phyloP scores from a whole-genome alignment of 2,329 filamentous ascomycete species.

The Talaromyces islandicus region DNA sequence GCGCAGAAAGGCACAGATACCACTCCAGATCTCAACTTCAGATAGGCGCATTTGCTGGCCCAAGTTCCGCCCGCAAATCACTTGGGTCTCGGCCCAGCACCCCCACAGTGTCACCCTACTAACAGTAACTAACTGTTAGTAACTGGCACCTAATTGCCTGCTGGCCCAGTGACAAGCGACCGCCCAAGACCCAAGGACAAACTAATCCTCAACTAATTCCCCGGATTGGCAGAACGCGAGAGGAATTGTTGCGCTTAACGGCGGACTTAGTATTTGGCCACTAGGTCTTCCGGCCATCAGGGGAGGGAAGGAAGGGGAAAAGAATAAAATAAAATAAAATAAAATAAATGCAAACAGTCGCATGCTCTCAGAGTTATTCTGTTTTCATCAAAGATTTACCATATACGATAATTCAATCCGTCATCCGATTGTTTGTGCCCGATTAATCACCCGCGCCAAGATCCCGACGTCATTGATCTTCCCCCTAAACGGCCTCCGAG shows the following conservation, averaged over 20 bases:
- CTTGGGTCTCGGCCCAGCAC: background rate
- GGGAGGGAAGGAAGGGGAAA: background rate
- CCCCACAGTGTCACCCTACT: background rate
- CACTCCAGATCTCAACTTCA: too few relatives aligned
- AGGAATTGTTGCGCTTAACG: background rate
- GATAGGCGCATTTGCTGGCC: background rate
- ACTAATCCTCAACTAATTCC: background rate
- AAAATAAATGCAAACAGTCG: background rate
- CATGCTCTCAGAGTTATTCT: background rate
- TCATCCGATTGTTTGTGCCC: background rate
- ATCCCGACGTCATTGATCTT: background rate
- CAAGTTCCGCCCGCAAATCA: background rate
- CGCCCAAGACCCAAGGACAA: background rate
- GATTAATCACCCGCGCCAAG: background rate
- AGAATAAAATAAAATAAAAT: too few relatives aligned
- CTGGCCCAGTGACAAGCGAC: background rate
- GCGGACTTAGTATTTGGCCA: background rate
- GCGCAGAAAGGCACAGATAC: too few relatives aligned
- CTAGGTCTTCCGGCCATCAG: background rate
- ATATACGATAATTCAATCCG: background rate
- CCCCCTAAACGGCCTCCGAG: background rate
- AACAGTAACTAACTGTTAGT: background rate
- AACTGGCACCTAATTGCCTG: background rate
- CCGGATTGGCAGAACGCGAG: background rate
- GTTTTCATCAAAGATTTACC: background rate